Evolutionary conservation across 2,329 filamentous ascomycete species (phyloP), one percentile per base, ranked within the genome.

Genomic region (Fusarium solani-melongenae): DNA sequence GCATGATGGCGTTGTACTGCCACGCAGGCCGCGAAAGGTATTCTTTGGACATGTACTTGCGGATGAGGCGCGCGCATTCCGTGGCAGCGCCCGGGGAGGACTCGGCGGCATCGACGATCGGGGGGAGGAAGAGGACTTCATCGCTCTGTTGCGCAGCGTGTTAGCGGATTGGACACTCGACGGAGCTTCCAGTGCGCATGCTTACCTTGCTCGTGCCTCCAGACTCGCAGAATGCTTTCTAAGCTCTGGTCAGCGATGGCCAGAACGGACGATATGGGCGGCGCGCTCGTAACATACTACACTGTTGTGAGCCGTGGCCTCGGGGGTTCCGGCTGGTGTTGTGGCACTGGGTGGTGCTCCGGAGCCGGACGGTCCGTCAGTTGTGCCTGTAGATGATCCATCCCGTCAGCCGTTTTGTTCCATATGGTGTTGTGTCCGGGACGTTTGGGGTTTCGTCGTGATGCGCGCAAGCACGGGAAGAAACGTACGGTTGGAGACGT

Each of bases 1-100:
- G 89, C 96, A 98, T 98, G 79, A 98, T 91, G 72, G 94, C 93
- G 84, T 98, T 98, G 88, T 98, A 98, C 83, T 98, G 96, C 76
- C 92, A 91, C 77, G 93, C 91, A 11, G 94, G 86, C 53, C 85
- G 86, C 29, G 83, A 80, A 77, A 83, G 90, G 83, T 94, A 91
- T 53, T 95, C 93, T 74, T 91, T 92, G 76, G 90, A 88, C 68
- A 99, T 86, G 81, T 92, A 96, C 82, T 94, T 95, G 80, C 94
- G 93, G 79, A 98, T 94, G 74, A 93, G 87, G 74, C 90, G 86
- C 58, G 95, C 94, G 76, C 94, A 94, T 78, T 95, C 93, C 73
- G 92, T 91, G 27, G 96, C 95, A 7, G 96, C 96, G 55, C 87
- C 86, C 10, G 96, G 96, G 55, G 94, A 97, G 31, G 95, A 98